A percentile compares a stretch with the other conserved stretches of the same genome.
Evolutionary conservation across 164 flowering plant species (phyloP).

Genomic region (Stephania cephalantha): DNA sequence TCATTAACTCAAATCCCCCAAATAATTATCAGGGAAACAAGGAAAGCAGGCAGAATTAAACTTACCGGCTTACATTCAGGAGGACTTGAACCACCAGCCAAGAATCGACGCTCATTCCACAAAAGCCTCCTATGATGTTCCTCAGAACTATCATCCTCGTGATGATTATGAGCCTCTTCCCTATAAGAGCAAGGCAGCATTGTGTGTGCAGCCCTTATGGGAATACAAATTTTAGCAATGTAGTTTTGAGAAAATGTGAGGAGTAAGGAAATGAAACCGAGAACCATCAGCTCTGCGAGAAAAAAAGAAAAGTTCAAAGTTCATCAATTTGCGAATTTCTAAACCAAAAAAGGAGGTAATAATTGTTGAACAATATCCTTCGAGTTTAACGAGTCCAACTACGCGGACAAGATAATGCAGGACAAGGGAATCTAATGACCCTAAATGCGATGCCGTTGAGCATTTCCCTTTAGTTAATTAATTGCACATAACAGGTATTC

Average conservation of each 20-base stretch:
- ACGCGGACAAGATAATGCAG: no score
- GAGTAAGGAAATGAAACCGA: conserved; percentile 62
- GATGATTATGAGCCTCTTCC: neutral
- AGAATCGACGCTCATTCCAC: conserved; percentile 44
- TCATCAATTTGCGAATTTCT: neutral
- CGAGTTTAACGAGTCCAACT: no score
- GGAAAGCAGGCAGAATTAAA: neutral
- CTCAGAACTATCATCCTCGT: neutral
- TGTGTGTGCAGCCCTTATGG: conserved; percentile 27
- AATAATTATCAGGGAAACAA: neutral
- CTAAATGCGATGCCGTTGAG: no score
- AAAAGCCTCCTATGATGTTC: conserved; percentile 40
- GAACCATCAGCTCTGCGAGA: conserved; percentile 57
- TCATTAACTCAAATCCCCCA: neutral
- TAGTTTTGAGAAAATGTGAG: conserved; percentile 46
- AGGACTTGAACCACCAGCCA: conserved; percentile 23
- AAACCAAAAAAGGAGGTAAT: neutral
- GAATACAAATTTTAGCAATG: conserved; percentile 52
- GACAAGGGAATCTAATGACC: no score
- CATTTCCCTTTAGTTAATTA: no score
- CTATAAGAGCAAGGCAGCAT: conserved; percentile 57
- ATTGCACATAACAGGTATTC: no score
- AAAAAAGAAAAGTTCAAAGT: neutral
- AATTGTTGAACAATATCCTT: neutral
- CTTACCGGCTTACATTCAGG: conserved; percentile 33